phyloP scores from a whole-genome alignment of 2,329 filamentous ascomycete species.

The Ceratocystis smalleyi region DNA sequence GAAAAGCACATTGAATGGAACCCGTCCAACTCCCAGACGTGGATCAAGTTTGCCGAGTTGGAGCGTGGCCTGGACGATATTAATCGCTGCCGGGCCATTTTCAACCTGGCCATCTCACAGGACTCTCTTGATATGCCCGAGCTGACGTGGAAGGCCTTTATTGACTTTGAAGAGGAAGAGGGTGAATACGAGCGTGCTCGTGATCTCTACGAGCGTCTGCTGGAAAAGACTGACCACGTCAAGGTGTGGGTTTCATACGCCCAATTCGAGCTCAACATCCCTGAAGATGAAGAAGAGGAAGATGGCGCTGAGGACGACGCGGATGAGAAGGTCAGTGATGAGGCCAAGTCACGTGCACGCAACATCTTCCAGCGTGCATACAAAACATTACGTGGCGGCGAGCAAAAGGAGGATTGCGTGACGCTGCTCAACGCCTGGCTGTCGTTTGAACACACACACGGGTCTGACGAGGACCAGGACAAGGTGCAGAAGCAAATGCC shows the following conservation, averaged over 20 bases:
- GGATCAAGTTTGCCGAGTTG: conserved; percentile 91
- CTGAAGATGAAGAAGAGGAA: conserved; percentile 48
- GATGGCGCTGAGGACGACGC: conserved; percentile 44
- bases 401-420: conserved; percentile 87
- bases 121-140: conserved; percentile 89
- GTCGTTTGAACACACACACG: conserved; percentile 78
- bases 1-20: conserved; percentile 93
- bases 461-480: conserved; percentile 56
- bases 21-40: conserved; percentile 74
- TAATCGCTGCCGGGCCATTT: conserved; percentile 77
- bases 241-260: conserved; percentile 99
- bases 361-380: conserved; percentile 74
- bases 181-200: conserved; percentile 76
- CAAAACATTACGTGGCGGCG: conserved; percentile 72
- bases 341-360: conserved; percentile 68
- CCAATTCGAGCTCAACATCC: conserved; percentile 93
- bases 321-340: conserved; percentile 59
- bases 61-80: conserved; percentile 83
- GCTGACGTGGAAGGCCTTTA: conserved; percentile 92
- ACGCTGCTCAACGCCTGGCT: conserved; percentile 84
- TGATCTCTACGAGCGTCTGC: conserved; percentile 70
- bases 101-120: conserved; percentile 75
- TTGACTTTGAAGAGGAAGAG: conserved; percentile 95
- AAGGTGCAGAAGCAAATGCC: conserved; percentile 90
- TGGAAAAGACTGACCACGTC: conserved; percentile 93